Conservation (phyloP, 768 basidiomycete genomes). For the Leccinum ochraceum region DNA sequence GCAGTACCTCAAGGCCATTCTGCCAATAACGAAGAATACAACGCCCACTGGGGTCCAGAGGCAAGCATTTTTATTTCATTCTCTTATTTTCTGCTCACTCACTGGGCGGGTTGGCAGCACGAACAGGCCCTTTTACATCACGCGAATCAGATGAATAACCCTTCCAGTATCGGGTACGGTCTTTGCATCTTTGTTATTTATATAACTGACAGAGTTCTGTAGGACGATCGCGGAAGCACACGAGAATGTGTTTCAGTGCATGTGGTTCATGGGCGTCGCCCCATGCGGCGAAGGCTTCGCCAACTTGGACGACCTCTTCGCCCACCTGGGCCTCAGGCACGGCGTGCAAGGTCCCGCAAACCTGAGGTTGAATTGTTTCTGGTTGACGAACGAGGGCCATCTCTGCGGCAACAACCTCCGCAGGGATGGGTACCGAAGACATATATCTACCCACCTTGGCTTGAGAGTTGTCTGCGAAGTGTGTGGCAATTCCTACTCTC, state of each 20-base stretch:
- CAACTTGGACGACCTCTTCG: neutral
- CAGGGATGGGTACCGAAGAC: neutral
- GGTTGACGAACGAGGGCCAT: neutral
- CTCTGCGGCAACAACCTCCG: neutral
- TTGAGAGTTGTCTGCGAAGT: neutral
- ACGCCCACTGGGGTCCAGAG: neutral
- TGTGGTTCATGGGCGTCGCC: neutral
- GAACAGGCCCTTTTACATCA: neutral
- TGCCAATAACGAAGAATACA: neutral
- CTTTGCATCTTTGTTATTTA: neutral
- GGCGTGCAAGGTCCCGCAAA: neutral
- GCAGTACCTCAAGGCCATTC: neutral
- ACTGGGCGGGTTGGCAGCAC: neutral
- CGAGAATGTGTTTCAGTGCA: neutral
- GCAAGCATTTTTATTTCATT: neutral
- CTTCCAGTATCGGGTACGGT: neutral
- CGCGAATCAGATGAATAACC: neutral
- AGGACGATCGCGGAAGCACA: neutral
- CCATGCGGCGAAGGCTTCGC: neutral
- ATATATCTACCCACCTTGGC: neutral
- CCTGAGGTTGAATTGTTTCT: neutral
- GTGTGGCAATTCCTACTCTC: neutral
- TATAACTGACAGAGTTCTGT: neutral
- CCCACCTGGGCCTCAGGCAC: neutral
- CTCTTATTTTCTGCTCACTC: neutral